Evolutionary conservation across 805 yeast species (phyloP), one percentile per base, ranked within the genome.

Genomic region (Candida manassasensis): DNA sequence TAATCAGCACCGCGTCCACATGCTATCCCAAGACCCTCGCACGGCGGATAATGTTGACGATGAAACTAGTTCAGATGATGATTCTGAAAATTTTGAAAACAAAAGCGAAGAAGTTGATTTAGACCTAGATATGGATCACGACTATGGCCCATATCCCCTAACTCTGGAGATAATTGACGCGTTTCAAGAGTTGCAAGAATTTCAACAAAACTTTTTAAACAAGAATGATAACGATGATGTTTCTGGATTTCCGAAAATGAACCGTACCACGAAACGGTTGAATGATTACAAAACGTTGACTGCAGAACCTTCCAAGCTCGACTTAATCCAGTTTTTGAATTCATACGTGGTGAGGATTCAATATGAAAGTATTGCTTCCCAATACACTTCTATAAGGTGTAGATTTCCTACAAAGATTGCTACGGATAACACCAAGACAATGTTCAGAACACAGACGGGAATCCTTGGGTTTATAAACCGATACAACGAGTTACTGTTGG

Each of bases 341-440:
- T 38, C 47, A 10, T 53, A 57, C 38, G 43, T 48, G 17, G 48
- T 52, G 30, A 57, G 51, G 32, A 63, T 62, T 17, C 69, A 63
- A 37, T 55, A 65, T 42, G 70, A 66, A 39, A 55, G 59, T 2
- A 45, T 66, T 4, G 38, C 48, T 27, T 50, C 59, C 2, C 66
- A 66, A 34, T 66, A 64, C 48, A 63, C 57, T 4, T 55, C 57
- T 10, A 60, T 66, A 9, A 41, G 70, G 22, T 47, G 62, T 12
- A 44, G 71, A 21, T 66, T 62, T 30, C 46, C 57, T 11, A 47
- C 47, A 7, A 31, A 26, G 18, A 15, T 28, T 12, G 9, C 15
- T 28, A 16, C 25, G 22, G 19, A 18, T 32, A 19, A 31, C n/a
- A 12, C 29, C 22, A 22, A 27, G 19, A 19, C 18, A 10, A 38